These are phyloP conservation scores for Butyriboletus loyo DNA, from an alignment of 768 basidiomycete genomes.

Conservation along the genomic window DNA sequence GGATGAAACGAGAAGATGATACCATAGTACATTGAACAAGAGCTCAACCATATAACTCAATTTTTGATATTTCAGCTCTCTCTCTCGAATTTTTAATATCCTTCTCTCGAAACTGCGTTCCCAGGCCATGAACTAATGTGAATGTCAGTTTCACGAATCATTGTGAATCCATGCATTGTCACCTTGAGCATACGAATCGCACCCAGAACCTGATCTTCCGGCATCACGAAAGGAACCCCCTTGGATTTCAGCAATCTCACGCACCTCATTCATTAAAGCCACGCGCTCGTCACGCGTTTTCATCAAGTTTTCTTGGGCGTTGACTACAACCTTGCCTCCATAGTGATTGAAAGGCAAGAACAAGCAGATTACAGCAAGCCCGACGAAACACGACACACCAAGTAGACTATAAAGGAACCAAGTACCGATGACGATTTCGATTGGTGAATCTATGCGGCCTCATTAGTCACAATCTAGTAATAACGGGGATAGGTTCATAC, in stretches of 20 bases:
- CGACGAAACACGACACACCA: slow-evolving; percentile 74
- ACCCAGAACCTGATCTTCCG: slow-evolving; percentile 56
- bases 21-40: slow-evolving; percentile 56
- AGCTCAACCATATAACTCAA: slow-evolving; percentile 87
- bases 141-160: background rate
- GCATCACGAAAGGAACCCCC: background rate
- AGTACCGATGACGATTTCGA: slow-evolving; percentile 74
- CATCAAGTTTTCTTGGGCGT: slow-evolving; percentile 84
- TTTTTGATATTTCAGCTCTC: slow-evolving; percentile 81
- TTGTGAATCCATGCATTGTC: background rate
- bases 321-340: slow-evolving; percentile 75
- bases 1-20: background rate
- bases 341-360: slow-evolving; percentile 80
- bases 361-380: slow-evolving; percentile 70
- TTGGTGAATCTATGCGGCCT: slow-evolving; percentile 57
- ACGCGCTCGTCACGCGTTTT: slow-evolving; percentile 90
- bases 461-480: background rate
- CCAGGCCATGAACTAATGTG: slow-evolving; percentile 84
- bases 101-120: slow-evolving; percentile 84
- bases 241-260: slow-evolving; percentile 2
- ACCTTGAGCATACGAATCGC: slow-evolving; percentile 89
- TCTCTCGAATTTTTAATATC: slow-evolving; percentile 69
- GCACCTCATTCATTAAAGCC: slow-evolving; percentile 82
- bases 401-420: slow-evolving; percentile 75
- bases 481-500: slow-evolving; percentile 34